Evolutionary conservation across 1,139 yeast genomes (phyloP), one percentile per base, ranked within the genome.

Genomic region (Zygosaccharomyces sapae): DNA sequence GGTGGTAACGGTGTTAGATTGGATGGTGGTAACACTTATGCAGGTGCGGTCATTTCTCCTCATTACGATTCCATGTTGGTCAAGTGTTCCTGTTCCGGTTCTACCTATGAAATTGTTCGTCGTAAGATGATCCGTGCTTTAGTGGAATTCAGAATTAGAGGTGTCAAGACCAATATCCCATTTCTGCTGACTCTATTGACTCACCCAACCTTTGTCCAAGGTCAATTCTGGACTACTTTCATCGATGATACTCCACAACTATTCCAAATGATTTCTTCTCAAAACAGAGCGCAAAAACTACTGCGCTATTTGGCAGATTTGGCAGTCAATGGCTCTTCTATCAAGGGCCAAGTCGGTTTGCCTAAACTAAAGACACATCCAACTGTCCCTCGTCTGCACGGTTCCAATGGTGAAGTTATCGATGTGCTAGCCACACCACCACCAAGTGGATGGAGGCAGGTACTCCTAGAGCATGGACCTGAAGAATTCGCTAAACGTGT

Each of bases 1-100:
- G 99, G 99, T 73, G 99, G 99, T 76, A 92, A 92, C 66, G 99
- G 99, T 67, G 97, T 92, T 43, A 83, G 99, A 73, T 78, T 92
- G 58, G 99, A 92, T 67, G 99, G 98, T 74, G 98, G 98, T 72
- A 92, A 92, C 66, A 97, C 97, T 5, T 92, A 89, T 70, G 95
- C 97, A n/a, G 99, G 99, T 56, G 88, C 97, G 30, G 83, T 92
- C 57, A 92, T 92, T 57, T 84, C 96, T 30, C 98, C 99, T 43
- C 96, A 89, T 71, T 92, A 92, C 71, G 99, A 92, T 71, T 90
- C 97, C 41, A 87, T 92, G 97, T 79, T 92, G 77, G 98, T 92
- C 55, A 92, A 92, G 71, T 94, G 98, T 70, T 81, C 96, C 33
- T 89, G 97, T 68, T 81, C 95, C 25, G 98, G 97, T 51, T 86